Evolutionary conservation across 106 monocot species (phyloP).

Genomic region (Hemerocallis citrina): DNA sequence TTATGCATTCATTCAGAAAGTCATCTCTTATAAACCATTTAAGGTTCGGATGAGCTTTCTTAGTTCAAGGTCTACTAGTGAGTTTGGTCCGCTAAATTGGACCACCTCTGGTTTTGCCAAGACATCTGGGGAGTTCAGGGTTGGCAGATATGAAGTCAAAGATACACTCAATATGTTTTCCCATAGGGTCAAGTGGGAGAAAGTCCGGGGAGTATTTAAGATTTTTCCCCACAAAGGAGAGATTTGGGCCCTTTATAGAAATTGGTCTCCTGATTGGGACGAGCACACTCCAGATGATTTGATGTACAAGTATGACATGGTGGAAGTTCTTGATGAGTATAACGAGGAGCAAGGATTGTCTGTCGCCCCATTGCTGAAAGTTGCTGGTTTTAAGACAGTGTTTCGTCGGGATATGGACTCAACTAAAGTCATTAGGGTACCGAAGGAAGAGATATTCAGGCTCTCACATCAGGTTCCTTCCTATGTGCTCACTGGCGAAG

Average conservation of each 20-base stretch:
- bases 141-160: slow-evolving; percentile 27
- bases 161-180: slow-evolving; percentile 59
- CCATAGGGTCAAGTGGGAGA: slow-evolving; percentile 51
- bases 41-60: slow-evolving; percentile 30
- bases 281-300: slow-evolving; percentile 47
- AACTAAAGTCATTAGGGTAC: slow-evolving; percentile 29
- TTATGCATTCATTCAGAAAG: slow-evolving; percentile 40
- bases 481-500: slow-evolving; percentile 49
- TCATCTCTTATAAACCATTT: slow-evolving; percentile 29
- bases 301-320: slow-evolving; percentile 62
- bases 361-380: slow-evolving; percentile 38
- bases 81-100: slow-evolving; percentile 36
- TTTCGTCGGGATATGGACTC: slow-evolving; percentile 28
- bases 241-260: slow-evolving; percentile 64
- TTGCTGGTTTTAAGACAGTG: slow-evolving; percentile 46
- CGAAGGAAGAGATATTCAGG: slow-evolving; percentile 49
- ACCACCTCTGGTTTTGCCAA: slow-evolving; percentile 33
- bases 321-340: slow-evolving; percentile 56
- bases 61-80: slow-evolving; percentile 29
- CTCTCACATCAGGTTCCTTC: slow-evolving; percentile 71
- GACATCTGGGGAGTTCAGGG: slow-evolving; percentile 48
- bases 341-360: slow-evolving; percentile 37
- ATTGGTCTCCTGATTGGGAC: slow-evolving; percentile 61
- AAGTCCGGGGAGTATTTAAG: slow-evolving; percentile 46
- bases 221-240: slow-evolving; percentile 65